These are phyloP conservation scores for Mortierella claussenii DNA, from an alignment of 192 early-diverging fungal species.

Conservation along the genomic window DNA sequence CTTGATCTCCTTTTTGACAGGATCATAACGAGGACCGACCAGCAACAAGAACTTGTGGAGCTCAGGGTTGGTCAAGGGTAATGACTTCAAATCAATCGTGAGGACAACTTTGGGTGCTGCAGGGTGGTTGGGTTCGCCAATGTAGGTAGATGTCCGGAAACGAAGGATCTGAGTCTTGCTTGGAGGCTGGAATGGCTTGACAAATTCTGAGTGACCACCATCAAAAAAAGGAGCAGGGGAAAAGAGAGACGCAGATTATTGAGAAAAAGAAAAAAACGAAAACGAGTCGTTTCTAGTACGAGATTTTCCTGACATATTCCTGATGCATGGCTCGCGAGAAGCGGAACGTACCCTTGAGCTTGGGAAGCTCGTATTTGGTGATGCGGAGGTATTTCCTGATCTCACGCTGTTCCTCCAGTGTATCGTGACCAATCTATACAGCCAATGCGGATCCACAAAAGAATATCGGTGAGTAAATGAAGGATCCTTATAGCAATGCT, in stretches of 20 bases:
- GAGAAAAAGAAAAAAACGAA: neutral
- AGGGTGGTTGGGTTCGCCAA: constrained; percentile 62
- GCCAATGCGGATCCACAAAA: neutral
- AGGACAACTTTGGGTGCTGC: constrained; percentile 63
- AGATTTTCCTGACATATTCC: neutral
- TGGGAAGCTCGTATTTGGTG: constrained; percentile 67
- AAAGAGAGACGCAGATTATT: neutral
- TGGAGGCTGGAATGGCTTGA: constrained; percentile 65
- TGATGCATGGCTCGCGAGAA: too few species aligned
- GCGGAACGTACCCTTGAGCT: constrained; percentile 58
- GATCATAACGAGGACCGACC: constrained; percentile 68
- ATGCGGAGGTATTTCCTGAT: constrained; percentile 68
- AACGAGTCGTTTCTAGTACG: neutral
- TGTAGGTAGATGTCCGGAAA: constrained; percentile 61
- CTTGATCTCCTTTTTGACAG: constrained; percentile 64
- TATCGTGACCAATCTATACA: constrained; percentile 55
- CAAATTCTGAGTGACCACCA: constrained; percentile 43
- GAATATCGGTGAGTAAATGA: neutral
- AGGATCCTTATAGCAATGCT: too few species aligned
- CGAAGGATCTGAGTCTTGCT: constrained; percentile 56
- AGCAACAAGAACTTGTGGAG: constrained; percentile 71
- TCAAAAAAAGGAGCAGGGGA: neutral
- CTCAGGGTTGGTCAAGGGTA: constrained; percentile 54
- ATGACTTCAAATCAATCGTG: constrained; percentile 59
- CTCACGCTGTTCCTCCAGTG: constrained; percentile 60